Base-by-base conservation (phyloP, 163 green algal species). In the Scenedesmus sp. region DNA sequence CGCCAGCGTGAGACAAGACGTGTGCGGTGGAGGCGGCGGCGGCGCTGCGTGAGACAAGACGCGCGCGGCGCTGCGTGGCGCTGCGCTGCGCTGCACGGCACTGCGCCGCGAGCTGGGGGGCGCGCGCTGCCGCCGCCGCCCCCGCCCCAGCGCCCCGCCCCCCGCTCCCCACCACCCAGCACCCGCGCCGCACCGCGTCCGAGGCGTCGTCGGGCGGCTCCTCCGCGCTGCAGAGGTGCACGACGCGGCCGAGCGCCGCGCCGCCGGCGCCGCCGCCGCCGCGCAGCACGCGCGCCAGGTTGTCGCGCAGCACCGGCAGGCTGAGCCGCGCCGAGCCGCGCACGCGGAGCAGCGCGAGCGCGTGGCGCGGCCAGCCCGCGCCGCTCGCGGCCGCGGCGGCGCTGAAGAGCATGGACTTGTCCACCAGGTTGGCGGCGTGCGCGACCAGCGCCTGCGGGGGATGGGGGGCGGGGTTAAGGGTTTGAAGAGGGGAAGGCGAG, bases 231-330 rank as follows among this genome's bases (percentile, higher is more conserved):
- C 62, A 51, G 29, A 81, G 53, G 50, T 81, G 74, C 34, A 74
- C 50, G 24, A 75, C 28, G 13, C 39, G 54, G 20, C 71, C 58
- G 28, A 79, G 58, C 18, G 42, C 44, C 2, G 44, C 58, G 20
- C 31, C 39, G 45, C 33, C 39, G 22, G 22, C 58, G 34, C 71
- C 58, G 11, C 53, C 74, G 58, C 44, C 29, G 14, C 60, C 60
- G 29, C 58, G 62, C 44, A 80, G 58, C 39, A 80, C 58, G 17
- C 66, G 58, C 53, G 24, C 70, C 6, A 83, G 44, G 64, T 83
- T 83, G 53, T 83, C 65, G 7, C 28, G 9, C 64, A 83, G 45
- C 42, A 83, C 75, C 10, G 75, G 75, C n/a, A 63, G 31, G 31
- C 44, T 71, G 18, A 77, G 34, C 5, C 57, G 20, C 31, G 29